Base-by-base conservation (phyloP, 1,284 basidiomycete species). In the Austroboletus niveus region DNA sequence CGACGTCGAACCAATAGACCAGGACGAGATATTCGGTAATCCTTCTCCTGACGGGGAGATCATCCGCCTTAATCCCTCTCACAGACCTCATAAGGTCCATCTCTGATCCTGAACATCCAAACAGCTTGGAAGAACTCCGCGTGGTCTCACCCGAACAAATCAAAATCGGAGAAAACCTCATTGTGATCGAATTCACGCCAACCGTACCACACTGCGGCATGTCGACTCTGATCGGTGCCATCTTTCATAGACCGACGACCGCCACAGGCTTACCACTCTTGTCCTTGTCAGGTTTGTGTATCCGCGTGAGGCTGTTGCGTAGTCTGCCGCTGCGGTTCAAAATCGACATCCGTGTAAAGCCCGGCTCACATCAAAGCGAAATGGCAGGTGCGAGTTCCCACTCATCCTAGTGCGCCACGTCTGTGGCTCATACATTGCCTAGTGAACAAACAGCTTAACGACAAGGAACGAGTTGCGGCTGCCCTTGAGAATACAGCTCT, bases 361-460 rank as follows among this genome's bases (percentile, higher is more conserved):
- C 90, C 35, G 96, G 96, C 4, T 96, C 94, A 0, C 97, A 99
- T 74, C 92, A 98, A 70, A 94, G 89, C 65, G 96, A 98, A 68
- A 80, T 87, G 57, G 87, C 94, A 47, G 82, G 92, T 91, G 57
- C 42, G 81, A 20, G 29, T 45, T 45, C 29, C 30, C 36, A 20
- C 17, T n/a, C 8, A 24, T 24, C 22, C 22, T 24, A 24, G 22
- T 17, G 47, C 12, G n/a, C 6, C 10, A 46, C 22, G n/a, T 41
- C 32, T 24, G 24, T 30, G 10, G 32, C 36, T 41, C 29, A 41
- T 11, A 22, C 7, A 38, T 29, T 17, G 6, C 38, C 35, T 57
- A 92, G 95, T 98, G 32, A 99, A 99, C 75, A 99, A 98, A 71
- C 96, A 99, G 68, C 78, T 99, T 43, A 98, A 99, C 66, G 96